Evolutionary conservation across 192 early-diverging fungal genomes (phyloP), one percentile per base, ranked within the genome.

Genomic region (Gonapodya prolifera): DNA sequence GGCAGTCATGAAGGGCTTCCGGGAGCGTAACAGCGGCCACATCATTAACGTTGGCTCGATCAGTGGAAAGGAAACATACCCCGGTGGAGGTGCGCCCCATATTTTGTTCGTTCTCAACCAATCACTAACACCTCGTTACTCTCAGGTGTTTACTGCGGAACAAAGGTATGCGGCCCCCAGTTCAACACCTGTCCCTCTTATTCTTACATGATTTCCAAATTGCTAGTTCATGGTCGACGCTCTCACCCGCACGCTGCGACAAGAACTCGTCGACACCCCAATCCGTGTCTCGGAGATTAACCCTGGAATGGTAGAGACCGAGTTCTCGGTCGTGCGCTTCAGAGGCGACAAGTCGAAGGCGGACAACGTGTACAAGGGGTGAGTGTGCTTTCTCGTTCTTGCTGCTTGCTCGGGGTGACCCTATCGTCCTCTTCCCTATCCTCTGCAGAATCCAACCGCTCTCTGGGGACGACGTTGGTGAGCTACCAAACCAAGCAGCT

Each of bases 221-320:
- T 70, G 95, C 93, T 23, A 61, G 71, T 73, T 73, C 71, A 30
- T 73, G 1, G 91, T 95, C 0, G 89, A 90, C 30, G 93, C 95
- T 0, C 91, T 98, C 45, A 90, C 92, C 18, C 87, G 88, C 69
- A 81, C 93, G 0, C 77, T 97, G 76, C 78, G 91, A 1, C 82
- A 88, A 69, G 95, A 97, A 81, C 89, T 93, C 33, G 89, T 94
- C 30, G 83, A 86, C 34, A 88, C 91, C 1, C 89, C 87, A 1
- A 86, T 93, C 34, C 80, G 86, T 28, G 92, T 97, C n/a, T 92
- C 90, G 0, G 87, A 85, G 77, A 92, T 97, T 45, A 89, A 88
- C 28, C 93, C 95, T 29, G 94, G 91, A 0, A 87, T 91, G 87
- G 95, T 95, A 1, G 91, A 97, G 82, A 97, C 95, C 0, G 95